Percentiles rank a stretch among this genome's conserved stretches.
These are phyloP conservation scores for Paraglomus brasilianum DNA, from an alignment of 192 early-diverging fungal genomes.

Conservation along the genomic window DNA sequence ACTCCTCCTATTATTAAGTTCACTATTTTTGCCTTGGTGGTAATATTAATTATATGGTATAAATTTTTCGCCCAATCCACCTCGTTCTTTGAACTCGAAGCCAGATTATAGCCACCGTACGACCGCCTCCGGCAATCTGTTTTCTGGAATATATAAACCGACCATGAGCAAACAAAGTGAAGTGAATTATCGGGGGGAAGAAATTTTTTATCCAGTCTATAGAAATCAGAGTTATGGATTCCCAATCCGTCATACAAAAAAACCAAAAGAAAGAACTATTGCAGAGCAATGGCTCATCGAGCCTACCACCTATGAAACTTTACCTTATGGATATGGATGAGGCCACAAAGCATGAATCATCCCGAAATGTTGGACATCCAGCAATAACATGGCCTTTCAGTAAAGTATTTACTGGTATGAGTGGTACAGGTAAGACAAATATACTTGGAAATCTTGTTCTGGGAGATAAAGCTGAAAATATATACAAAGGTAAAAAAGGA, in stretches of 20 bases:
- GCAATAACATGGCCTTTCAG: not conserved
- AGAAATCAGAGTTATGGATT: conserved; percentile 14
- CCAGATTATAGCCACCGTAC: too few species aligned
- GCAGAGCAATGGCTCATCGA: too few species aligned
- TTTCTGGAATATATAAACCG: not conserved
- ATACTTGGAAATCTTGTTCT: conserved; percentile 4
- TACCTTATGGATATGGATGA: conserved; percentile 4
- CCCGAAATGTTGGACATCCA: not conserved
- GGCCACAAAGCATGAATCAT: not conserved
- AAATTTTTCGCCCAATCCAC: too few species aligned
- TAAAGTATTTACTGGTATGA: too few species aligned
- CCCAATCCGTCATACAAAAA: conserved; percentile 7
- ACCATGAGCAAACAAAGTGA: not conserved
- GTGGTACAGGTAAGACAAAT: conserved; percentile 12
- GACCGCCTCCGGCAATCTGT: too few species aligned
- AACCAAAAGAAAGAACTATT: not conserved
- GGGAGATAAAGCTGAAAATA: not conserved
- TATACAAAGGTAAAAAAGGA: conserved; percentile 2
- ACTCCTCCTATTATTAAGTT: conserved; percentile 9
- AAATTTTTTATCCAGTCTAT: conserved; percentile 16
- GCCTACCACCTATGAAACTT: conserved; percentile 19
- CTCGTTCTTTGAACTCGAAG: too few species aligned
- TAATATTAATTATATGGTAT: conserved; percentile 11
- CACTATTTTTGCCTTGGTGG: not conserved
- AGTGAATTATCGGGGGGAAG: not conserved